Conservation (phyloP, 163 green algal species). For the Coccomyxa subellipsoidea region DNA sequence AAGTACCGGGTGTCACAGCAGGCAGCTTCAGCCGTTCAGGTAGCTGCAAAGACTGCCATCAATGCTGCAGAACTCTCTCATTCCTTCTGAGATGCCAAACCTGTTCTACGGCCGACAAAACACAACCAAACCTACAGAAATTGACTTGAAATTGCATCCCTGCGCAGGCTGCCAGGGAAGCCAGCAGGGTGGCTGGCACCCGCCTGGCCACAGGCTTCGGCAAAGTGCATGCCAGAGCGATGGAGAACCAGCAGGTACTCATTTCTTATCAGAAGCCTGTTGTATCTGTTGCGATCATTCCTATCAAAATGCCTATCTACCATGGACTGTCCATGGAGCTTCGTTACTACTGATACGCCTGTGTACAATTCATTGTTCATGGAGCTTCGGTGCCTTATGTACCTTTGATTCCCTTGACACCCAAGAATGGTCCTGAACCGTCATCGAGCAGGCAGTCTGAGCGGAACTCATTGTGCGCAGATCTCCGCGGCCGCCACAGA, state of each 20-base stretch:
- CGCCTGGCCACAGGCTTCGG: not conserved
- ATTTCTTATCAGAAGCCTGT: not conserved
- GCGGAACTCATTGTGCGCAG: not conserved
- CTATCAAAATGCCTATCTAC: too few species aligned
- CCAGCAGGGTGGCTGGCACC: not conserved
- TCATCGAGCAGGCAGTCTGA: too few species aligned
- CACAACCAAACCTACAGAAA: too few species aligned
- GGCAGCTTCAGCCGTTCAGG: slow-evolving; percentile 12
- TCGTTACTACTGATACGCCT: too few species aligned
- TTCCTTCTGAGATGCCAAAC: too few species aligned
- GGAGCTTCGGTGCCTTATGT: too few species aligned
- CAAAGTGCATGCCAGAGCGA: not conserved
- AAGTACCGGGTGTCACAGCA: slow-evolving; percentile 26
- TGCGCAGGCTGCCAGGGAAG: not conserved
- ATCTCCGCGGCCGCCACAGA: not conserved
- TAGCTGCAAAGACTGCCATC: not conserved
- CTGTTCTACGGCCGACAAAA: too few species aligned
- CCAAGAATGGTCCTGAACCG: too few species aligned
- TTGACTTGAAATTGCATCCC: not conserved
- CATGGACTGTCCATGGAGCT: too few species aligned
- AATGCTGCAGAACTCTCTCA: too few species aligned
- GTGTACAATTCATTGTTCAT: too few species aligned
- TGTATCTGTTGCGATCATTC: not conserved
- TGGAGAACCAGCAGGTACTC: slow-evolving; percentile 21
- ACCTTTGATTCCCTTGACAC: too few species aligned